Evolutionary conservation across 352 stramenopile genomes (phyloP).

Genomic region (Phytophthora europaea): DNA sequence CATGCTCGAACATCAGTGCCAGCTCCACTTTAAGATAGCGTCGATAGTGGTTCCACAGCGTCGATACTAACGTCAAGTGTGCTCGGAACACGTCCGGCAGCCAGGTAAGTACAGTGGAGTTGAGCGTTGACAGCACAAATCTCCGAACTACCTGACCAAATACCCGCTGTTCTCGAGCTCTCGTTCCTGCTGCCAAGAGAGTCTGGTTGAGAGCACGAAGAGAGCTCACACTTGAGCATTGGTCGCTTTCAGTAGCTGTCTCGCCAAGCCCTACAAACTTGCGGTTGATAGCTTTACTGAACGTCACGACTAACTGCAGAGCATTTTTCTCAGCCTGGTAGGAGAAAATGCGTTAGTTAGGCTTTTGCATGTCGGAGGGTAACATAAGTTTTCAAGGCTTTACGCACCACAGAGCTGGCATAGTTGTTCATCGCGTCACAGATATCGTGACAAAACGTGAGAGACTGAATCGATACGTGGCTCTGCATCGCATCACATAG

Average conservation of each 20-base stretch:
- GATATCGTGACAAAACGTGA: slow-evolving; percentile 70
- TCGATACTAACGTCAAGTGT: slow-evolving; percentile 75
- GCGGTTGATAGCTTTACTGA: slow-evolving; percentile 78
- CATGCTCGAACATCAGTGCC: slow-evolving; percentile 83
- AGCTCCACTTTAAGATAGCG: slow-evolving; percentile 87
- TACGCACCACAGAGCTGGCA: slow-evolving; percentile 41
- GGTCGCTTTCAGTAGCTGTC: slow-evolving; percentile 54
- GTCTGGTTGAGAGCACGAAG: slow-evolving; percentile 80
- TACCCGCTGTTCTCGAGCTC: slow-evolving; percentile 61
- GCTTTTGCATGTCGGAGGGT: not conserved
- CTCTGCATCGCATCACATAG: slow-evolving; percentile 44
- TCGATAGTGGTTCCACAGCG: slow-evolving; percentile 89
- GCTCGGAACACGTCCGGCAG: slow-evolving; percentile 65
- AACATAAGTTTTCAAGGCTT: not conserved
- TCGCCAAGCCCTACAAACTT: slow-evolving; percentile 51
- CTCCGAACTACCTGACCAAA: slow-evolving; percentile 86
- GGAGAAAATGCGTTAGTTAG: slow-evolving; percentile 7
- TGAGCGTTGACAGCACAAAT: slow-evolving; percentile 79
- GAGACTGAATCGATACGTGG: slow-evolving; percentile 79
- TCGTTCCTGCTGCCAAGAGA: slow-evolving; percentile 59
- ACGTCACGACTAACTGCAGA: slow-evolving; percentile 78
- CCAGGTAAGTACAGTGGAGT: slow-evolving; percentile 71
- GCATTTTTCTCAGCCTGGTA: slow-evolving; percentile 74
- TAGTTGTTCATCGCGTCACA: slow-evolving; percentile 48
- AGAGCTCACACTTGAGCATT: slow-evolving; percentile 69